Base-by-base conservation (phyloP, 208 protist genomes). In the Trypanosoma theileri region DNA sequence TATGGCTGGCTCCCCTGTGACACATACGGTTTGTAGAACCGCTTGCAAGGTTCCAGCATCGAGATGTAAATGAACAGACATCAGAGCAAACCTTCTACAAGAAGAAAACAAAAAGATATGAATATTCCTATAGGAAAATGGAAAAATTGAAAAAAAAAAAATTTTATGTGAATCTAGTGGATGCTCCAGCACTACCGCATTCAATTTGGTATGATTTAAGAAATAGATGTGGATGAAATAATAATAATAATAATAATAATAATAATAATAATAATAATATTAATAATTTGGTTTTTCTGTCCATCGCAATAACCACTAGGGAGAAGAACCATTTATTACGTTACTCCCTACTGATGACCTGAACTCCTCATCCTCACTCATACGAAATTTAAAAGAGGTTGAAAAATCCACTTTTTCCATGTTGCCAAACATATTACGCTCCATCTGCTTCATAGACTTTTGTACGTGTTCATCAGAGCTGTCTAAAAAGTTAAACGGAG, bases 361-460 rank as follows among this genome's bases (percentile, higher is more conserved):
- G 45, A 94, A 94, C n/a, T 87, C 73, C 13, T 69, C 85, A 31
- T 85, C 80, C 42, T 88, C 84, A 56, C 81, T 79, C 88, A 94
- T 94, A 63, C 90, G 90, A 22, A 94, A 86, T 42, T 85, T 45
- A 74, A 94, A 94, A 6, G 88, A 91, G 4, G 81, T 80, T 21
- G 82, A 66, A 62, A 89, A 88, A 59, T 75, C 66, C 12, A n/a
- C 28, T 46, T 71, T 45, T 44, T 55, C 46, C 55, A 48, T 16
- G 13, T 44, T 45, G 16, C 46, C 46, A 63, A 71, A 71, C 19
- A 71, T 28, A 13, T 63, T 56, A 19, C 48, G 28, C 35, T 71
- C 66, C 26, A 71, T 13, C 16, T 53, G 24, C 22, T 31, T n/a
- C 24, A 63, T 42, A 40, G 55, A 71, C 11, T 63, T 8, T 41